Conservation (phyloP, 345 rosid species). For the Psidium guajava region DNA sequence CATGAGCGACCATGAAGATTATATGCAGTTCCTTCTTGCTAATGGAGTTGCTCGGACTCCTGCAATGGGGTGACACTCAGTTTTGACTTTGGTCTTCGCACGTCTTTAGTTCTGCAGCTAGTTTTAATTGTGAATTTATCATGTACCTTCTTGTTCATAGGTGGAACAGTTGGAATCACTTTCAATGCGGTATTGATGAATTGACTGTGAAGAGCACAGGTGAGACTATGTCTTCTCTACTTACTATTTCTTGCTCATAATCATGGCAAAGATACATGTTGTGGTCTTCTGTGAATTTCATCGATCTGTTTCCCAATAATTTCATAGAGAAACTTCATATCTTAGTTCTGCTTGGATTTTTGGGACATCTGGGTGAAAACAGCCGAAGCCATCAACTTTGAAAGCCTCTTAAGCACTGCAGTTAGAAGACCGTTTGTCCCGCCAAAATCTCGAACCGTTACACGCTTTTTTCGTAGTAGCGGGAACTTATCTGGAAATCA, state of each 20-base stretch:
- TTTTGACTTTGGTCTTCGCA: background rate
- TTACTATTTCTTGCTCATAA: background rate
- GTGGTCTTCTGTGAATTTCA: background rate
- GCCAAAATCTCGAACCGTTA: background rate
- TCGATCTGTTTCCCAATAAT: background rate
- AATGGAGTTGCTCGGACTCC: constrained; percentile 43
- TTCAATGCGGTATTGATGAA: constrained; percentile 29
- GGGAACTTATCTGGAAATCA: background rate
- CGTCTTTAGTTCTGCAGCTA: background rate
- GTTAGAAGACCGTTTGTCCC: background rate
- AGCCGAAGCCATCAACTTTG: background rate
- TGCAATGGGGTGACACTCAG: constrained; percentile 29
- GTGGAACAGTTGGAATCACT: constrained; percentile 56
- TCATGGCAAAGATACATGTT: background rate
- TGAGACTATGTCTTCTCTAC: background rate
- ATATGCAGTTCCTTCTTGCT: constrained; percentile 25
- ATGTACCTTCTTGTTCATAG: constrained; percentile 3
- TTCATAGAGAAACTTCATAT: background rate
- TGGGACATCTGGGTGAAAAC: background rate
- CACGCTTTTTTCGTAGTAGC: background rate
- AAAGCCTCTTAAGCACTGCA: background rate
- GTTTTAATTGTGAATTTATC: background rate
- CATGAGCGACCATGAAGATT: background rate
- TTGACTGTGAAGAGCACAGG: constrained; percentile 20
- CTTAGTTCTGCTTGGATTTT: background rate